A percentile compares a stretch with the other conserved stretches of the same genome.
phyloP scores from a whole-genome alignment of 2,329 filamentous ascomycete species.

The Hyphodiscus sp. region DNA sequence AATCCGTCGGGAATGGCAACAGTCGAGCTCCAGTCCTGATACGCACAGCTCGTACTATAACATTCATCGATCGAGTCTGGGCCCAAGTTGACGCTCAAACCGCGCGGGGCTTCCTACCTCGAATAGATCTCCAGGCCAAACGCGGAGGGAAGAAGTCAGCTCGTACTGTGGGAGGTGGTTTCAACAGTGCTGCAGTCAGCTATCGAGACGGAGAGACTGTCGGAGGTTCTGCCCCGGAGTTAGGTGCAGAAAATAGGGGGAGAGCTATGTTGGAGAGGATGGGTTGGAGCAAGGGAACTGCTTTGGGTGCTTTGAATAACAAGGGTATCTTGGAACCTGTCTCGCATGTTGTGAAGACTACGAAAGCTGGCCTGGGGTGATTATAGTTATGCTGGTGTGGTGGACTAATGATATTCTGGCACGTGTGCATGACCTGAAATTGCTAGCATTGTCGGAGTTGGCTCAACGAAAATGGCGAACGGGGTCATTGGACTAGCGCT shows the following conservation, averaged over 20 bases:
- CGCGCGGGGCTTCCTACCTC: slow-evolving; percentile 48
- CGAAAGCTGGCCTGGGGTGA: slow-evolving; percentile 71
- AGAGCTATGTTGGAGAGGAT: slow-evolving; percentile 90
- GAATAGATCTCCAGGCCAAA: slow-evolving; percentile 36
- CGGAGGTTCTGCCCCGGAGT: slow-evolving; percentile 75
- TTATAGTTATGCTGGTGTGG: not conserved
- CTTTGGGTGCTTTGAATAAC: slow-evolving; percentile 73
- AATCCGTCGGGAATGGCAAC: slow-evolving; percentile 69
- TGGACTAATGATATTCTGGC: too few species aligned
- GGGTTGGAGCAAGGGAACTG: slow-evolving; percentile 88
- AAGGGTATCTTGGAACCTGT: slow-evolving; percentile 86
- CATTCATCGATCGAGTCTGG: slow-evolving; percentile 52
- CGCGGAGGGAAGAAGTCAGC: slow-evolving; percentile 29
- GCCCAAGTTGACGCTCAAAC: slow-evolving; percentile 41
- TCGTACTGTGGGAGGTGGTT: slow-evolving; percentile 26
- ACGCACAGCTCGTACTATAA: slow-evolving; percentile 61
- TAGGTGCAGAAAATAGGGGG: slow-evolving; percentile 77
- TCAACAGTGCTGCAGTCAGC: slow-evolving; percentile 39
- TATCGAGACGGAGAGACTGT: slow-evolving; percentile 85
- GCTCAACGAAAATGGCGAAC: too few species aligned
- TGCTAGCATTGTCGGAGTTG: too few species aligned
- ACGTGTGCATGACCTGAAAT: too few species aligned
- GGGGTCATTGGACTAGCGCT: too few species aligned
- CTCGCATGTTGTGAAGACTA: slow-evolving; percentile 77
- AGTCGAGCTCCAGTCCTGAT: slow-evolving; percentile 71